Percentiles rank a stretch among this genome's conserved stretches.
Conservation (phyloP, 305 asterid species). For the Coffea humblotiana region DNA sequence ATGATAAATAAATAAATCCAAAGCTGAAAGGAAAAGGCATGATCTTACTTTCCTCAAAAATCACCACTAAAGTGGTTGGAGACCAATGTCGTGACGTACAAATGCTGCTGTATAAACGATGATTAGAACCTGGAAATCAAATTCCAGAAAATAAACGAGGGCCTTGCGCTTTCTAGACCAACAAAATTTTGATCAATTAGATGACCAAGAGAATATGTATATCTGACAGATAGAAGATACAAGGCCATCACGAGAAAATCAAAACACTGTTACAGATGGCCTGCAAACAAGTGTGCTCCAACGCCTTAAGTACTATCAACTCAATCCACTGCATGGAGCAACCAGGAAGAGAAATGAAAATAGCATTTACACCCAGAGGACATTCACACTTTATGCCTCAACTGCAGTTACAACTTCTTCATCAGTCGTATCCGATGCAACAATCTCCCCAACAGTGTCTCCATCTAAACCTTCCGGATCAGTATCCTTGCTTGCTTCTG, state of each 20-base stretch:
- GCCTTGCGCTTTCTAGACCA: not conserved
- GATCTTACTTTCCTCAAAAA: not conserved
- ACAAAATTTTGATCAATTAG: slow-evolving; percentile 23
- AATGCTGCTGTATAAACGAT: not conserved
- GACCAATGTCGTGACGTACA: not conserved
- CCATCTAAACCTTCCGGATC: slow-evolving; percentile 16
- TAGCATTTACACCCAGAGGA: slow-evolving; percentile 3
- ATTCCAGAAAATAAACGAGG: not conserved
- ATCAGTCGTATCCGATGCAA: slow-evolving; percentile 30
- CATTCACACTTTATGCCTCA: slow-evolving; percentile 28
- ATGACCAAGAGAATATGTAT: slow-evolving; percentile 9
- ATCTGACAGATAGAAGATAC: slow-evolving; percentile 14
- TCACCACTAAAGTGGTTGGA: no score
- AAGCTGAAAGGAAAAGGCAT: not conserved
- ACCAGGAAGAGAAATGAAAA: not conserved
- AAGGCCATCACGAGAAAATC: slow-evolving; percentile 2
- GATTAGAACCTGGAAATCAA: not conserved
- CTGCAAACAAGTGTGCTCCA: not conserved
- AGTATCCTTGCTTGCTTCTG: slow-evolving; percentile 20
- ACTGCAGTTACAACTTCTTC: slow-evolving; percentile 40
- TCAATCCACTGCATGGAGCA: not conserved
- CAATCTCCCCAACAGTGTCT: slow-evolving; percentile 29
- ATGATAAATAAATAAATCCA: not conserved
- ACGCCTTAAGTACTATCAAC: not conserved
- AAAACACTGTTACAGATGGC: slow-evolving; percentile 4